These are phyloP conservation scores for Chytriomyces confervae DNA, from an alignment of 192 early-diverging fungal species.

Conservation along the genomic window DNA sequence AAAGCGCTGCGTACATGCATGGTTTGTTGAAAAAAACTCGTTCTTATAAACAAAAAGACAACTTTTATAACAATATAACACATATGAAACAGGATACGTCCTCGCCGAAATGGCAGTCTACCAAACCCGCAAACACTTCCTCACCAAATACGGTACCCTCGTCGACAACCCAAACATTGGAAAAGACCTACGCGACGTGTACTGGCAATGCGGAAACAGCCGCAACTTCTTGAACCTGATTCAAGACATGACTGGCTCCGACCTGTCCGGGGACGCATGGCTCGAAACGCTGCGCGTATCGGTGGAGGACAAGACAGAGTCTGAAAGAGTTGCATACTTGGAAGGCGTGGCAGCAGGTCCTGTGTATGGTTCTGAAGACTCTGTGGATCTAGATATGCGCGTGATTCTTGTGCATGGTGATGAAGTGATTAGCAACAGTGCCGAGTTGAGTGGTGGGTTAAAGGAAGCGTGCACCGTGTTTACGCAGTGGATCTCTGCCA, in stretches of 20 bases:
- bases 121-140: constrained; percentile 42
- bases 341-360: constrained; percentile 36
- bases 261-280: constrained; percentile 40
- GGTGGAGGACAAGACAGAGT: constrained; percentile 18
- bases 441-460: constrained; percentile 8
- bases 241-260: constrained; percentile 33
- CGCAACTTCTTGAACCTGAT: constrained; percentile 33
- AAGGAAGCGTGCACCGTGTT: constrained; percentile 33
- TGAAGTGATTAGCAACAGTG: constrained; percentile 33
- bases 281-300: constrained; percentile 24
- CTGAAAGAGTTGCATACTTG: constrained; percentile 35
- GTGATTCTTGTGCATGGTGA: constrained; percentile 43
- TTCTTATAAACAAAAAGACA: too few species aligned
- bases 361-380: constrained; percentile 26
- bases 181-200: constrained; percentile 31
- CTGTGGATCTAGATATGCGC: constrained; percentile 41
- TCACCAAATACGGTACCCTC: constrained; percentile 36
- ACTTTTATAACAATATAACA: too few species aligned
- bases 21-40: not conserved
- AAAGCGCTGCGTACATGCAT: constrained; percentile 39
- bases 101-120: constrained; percentile 44
- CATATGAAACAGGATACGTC: constrained; percentile 29
- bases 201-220: constrained; percentile 38
- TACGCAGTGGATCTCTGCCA: constrained; percentile 29
- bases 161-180: constrained; percentile 39